Conservation (phyloP, 768 basidiomycete species). For the Collybiopsis luxurians region DNA sequence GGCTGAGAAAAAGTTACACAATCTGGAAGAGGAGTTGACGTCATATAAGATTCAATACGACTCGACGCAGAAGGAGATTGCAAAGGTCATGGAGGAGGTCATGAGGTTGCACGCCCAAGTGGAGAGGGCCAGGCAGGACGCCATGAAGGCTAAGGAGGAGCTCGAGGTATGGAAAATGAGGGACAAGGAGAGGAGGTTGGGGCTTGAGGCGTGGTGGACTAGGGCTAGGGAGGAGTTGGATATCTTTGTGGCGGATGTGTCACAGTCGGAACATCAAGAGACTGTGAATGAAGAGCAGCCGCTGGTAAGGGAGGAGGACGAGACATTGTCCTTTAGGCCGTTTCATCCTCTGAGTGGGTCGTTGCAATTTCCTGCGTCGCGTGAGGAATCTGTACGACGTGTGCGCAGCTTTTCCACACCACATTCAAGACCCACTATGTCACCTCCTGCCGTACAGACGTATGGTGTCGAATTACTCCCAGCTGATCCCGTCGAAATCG, state of each 20-base stretch:
- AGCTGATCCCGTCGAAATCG: background rate
- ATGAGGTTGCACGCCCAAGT: background rate
- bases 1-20: no score
- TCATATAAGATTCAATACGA: no score
- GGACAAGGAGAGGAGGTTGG: conserved; percentile 5
- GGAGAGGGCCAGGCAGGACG: background rate
- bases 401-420: background rate
- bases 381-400: background rate
- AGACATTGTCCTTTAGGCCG: background rate
- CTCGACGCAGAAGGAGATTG: background rate
- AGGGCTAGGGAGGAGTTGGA: conserved; percentile 6
- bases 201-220: conserved; percentile 6
- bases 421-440: background rate
- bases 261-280: background rate
- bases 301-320: background rate
- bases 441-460: conserved; percentile 2
- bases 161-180: conserved; percentile 5
- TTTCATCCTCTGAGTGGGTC: background rate
- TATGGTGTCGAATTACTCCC: conserved; percentile 1
- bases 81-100: background rate
- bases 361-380: background rate
- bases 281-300: background rate
- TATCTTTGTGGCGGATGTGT: background rate
- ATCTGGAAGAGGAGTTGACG: no score
- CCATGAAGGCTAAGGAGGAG: conserved; percentile 1